phyloP scores from a whole-genome alignment of 805 yeast species.

The Metschnikowia peoriensis region DNA sequence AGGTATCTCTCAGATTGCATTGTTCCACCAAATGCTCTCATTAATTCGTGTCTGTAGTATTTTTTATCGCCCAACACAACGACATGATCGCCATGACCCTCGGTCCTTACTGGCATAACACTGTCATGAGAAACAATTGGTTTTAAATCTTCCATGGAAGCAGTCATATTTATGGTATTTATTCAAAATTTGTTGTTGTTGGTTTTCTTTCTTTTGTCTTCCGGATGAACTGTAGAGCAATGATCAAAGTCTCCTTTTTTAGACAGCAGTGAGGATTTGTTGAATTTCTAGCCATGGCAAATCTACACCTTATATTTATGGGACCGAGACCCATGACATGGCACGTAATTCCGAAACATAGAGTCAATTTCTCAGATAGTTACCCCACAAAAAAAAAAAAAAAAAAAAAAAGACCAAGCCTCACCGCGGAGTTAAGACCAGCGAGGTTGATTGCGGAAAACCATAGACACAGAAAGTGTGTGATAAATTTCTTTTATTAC shows the following conservation, averaged over 20 bases:
- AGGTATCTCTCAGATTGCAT: conserved; percentile 46
- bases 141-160: neutral
- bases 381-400: too few species aligned
- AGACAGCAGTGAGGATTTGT: neutral
- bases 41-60: conserved; percentile 53
- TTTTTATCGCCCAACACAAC: conserved; percentile 41
- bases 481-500: too few species aligned
- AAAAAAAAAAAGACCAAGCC: too few species aligned
- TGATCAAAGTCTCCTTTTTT: neutral
- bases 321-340: neutral
- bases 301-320: neutral
- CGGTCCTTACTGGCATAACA: neutral
- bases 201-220: neutral
- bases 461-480: too few species aligned
- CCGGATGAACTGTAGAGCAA: neutral
- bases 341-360: too few species aligned
- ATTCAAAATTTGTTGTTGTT: neutral
- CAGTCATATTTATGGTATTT: neutral
- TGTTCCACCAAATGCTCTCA: conserved; percentile 63
- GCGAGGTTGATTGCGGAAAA: too few species aligned
- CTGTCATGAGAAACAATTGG: neutral
- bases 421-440: too few species aligned
- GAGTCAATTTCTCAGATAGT: too few species aligned
- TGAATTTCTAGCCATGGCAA: neutral
- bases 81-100: conserved; percentile 40